phyloP scores from a whole-genome alignment of 208 protist species.

The Borovskyia barvae region DNA sequence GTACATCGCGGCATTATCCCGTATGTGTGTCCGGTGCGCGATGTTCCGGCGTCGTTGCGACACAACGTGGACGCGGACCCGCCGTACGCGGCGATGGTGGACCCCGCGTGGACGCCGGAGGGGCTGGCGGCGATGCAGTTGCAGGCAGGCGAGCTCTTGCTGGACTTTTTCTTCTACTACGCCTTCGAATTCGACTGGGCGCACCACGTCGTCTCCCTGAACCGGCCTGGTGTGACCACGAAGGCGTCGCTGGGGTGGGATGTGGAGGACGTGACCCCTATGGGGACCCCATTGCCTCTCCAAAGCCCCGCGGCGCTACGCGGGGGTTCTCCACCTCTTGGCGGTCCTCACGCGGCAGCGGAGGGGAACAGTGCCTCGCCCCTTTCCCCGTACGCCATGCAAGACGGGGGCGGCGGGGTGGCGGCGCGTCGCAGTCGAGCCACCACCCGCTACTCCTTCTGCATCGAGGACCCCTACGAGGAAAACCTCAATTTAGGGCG shows the following conservation, averaged over 20 bases:
- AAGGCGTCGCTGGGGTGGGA: slow-evolving; percentile 82
- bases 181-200: slow-evolving; percentile 88
- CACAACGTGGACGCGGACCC: slow-evolving; percentile 35
- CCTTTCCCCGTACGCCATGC: background rate
- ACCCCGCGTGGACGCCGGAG: slow-evolving; percentile 20
- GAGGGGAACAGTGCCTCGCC: background rate
- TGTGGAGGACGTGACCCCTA: slow-evolving; percentile 44
- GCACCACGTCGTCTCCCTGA: slow-evolving; percentile 85
- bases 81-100: slow-evolving; percentile 62
- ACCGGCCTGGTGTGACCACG: slow-evolving; percentile 68
- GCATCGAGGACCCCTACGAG: slow-evolving; percentile 92
- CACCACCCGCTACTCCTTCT: slow-evolving; percentile 73
- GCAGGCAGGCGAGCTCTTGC: slow-evolving; percentile 71
- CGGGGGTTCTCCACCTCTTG: background rate
- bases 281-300: background rate
- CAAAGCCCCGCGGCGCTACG: background rate
- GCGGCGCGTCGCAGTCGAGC: slow-evolving; percentile 20
- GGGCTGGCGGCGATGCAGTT: slow-evolving; percentile 31
- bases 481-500: slow-evolving; percentile 83
- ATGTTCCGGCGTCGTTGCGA: slow-evolving; percentile 61
- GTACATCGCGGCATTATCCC: slow-evolving; percentile 67
- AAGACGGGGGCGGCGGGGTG: background rate
- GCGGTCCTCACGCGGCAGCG: background rate
- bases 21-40: slow-evolving; percentile 73
- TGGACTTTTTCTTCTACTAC: slow-evolving; percentile 92